Conservation (phyloP, 176 grass and related monocot species). For the Neostapfia colusana region DNA sequence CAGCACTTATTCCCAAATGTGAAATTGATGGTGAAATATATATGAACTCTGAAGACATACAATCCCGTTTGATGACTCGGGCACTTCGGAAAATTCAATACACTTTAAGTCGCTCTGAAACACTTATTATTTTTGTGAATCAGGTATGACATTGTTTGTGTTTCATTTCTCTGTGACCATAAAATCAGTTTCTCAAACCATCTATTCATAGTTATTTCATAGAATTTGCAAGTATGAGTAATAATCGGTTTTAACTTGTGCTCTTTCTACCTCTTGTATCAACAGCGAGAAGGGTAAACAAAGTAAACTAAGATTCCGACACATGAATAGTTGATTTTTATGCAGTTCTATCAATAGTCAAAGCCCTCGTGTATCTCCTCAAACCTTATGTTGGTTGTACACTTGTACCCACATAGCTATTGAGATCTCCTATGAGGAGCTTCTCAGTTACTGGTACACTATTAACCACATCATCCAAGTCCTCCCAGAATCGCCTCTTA, state of each 20-base stretch:
- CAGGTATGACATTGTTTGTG: slow-evolving; percentile 54
- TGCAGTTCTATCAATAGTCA: too few species aligned
- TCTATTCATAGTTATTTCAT: background rate
- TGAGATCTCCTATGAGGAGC: too few species aligned
- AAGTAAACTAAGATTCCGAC: too few species aligned
- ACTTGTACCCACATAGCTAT: too few species aligned
- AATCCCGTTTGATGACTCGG: slow-evolving; percentile 83
- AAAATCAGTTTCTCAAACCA: background rate
- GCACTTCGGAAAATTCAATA: slow-evolving; percentile 89
- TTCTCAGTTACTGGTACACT: too few species aligned
- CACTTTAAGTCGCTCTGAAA: slow-evolving; percentile 69
- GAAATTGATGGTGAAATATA: slow-evolving; percentile 67
- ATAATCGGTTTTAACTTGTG: slow-evolving; percentile 6
- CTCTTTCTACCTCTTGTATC: background rate
- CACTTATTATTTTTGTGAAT: slow-evolving; percentile 89
- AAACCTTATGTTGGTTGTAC: too few species aligned
- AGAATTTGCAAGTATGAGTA: background rate
- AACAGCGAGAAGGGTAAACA: too few species aligned
- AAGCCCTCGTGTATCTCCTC: too few species aligned
- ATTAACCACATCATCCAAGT: too few species aligned
- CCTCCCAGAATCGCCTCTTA: too few species aligned
- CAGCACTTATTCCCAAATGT: slow-evolving; percentile 77
- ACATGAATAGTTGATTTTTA: too few species aligned
- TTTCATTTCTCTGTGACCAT: background rate
- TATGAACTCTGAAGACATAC: slow-evolving; percentile 56